Evolutionary conservation across 148 eudicot species (phyloP).

Genomic region (Silene conica): DNA sequence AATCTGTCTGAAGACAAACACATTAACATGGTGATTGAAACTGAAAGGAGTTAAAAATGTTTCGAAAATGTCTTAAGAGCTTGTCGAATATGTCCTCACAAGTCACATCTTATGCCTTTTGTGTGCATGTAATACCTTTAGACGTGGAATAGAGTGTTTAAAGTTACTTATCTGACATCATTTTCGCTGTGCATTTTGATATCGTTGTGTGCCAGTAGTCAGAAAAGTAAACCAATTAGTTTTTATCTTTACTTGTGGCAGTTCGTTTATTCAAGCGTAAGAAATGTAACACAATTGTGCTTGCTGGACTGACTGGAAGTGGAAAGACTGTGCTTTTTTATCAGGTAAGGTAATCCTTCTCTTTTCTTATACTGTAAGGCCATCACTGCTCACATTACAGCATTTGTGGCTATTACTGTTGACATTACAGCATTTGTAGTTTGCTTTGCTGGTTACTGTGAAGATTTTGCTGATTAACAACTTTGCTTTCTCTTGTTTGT

Average conservation of each 20-base stretch:
- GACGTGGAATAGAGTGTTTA: neutral
- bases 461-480: constrained; percentile 3
- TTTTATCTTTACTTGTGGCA: constrained; percentile 26
- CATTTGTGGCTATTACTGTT: neutral
- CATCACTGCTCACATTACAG: neutral
- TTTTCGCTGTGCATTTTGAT: too few relatives aligned
- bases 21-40: neutral
- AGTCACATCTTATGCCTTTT: neutral
- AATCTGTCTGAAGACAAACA: neutral
- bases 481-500: constrained; percentile 19
- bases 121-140: neutral
- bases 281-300: constrained; percentile 65
- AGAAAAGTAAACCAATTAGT: neutral
- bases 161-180: neutral
- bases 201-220: too few relatives aligned
- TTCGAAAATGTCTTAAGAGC: neutral
- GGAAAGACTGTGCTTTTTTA: constrained; percentile 85
- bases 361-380: neutral
- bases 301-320: constrained; percentile 87
- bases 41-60: neutral
- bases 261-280: constrained; percentile 67
- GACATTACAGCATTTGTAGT: neutral
- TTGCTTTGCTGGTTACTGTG: neutral
- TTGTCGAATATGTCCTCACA: neutral
- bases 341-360: constrained; percentile 48